phyloP scores from a whole-genome alignment of 1,284 basidiomycete genomes.

The Cutaneotrichosporon dermatis region DNA sequence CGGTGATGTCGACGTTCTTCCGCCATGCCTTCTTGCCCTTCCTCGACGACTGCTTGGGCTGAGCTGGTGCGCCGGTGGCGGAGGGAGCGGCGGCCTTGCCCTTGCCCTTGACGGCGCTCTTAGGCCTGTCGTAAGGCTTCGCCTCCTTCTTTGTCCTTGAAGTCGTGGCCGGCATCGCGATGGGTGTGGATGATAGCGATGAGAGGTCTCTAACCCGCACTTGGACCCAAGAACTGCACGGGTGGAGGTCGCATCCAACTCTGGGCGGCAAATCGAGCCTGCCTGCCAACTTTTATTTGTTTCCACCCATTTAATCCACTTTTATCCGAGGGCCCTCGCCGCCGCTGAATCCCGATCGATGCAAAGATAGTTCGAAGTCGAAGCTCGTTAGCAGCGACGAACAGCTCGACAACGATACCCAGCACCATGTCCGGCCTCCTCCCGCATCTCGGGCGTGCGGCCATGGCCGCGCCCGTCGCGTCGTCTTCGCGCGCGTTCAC shows the following conservation, averaged over 20 bases:
- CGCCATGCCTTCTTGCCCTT: conserved; percentile 91
- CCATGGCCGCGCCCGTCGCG: conserved; percentile 6
- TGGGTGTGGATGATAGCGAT: background rate
- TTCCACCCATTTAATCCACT: conserved; percentile 1
- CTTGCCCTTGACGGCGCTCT: conserved; percentile 10
- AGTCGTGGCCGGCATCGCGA: conserved; percentile 11
- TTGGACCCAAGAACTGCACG: background rate
- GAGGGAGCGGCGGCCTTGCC: conserved; percentile 21
- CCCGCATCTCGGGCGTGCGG: conserved; percentile 7
- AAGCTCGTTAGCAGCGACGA: too few species aligned
- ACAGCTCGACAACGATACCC: background rate
- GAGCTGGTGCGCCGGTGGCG: conserved; percentile 58
- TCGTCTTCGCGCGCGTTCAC: conserved; percentile 20
- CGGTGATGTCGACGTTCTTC: conserved; percentile 79
- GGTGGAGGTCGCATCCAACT: background rate
- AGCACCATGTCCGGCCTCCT: conserved; percentile 15
- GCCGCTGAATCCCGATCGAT: background rate
- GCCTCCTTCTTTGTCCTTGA: background rate
- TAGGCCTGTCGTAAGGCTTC: conserved; percentile 21
- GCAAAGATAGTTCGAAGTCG: too few species aligned
- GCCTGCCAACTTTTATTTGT: conserved; percentile 4
- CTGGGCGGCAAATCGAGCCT: conserved; percentile 2
- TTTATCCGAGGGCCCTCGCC: conserved; percentile 10
- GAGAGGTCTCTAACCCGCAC: too few species aligned
- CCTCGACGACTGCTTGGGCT: conserved; percentile 66